Evolutionary conservation across 768 basidiomycete genomes (phyloP).

Genomic region (Mrakia blollopis): DNA sequence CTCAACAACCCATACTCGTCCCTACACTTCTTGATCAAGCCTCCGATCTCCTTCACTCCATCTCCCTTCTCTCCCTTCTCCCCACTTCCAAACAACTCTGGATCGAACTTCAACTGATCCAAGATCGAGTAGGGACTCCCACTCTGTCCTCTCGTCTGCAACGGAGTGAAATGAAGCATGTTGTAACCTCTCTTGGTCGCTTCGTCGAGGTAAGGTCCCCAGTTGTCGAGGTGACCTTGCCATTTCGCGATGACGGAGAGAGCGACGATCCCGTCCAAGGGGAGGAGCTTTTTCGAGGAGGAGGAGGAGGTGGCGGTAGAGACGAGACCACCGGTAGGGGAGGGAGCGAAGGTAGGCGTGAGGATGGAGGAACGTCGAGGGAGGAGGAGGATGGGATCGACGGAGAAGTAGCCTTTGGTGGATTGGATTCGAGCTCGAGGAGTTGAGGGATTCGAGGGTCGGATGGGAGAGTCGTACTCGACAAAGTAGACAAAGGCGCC

Average conservation of each 20-base stretch:
- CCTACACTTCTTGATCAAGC: slow-evolving; percentile 63
- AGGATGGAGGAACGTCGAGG: slow-evolving; percentile 73
- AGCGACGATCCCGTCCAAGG: slow-evolving; percentile 81
- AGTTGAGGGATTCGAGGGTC: slow-evolving; percentile 36
- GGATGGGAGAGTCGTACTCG: slow-evolving; percentile 62
- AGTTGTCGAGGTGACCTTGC: slow-evolving; percentile 81
- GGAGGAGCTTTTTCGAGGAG: slow-evolving; percentile 47
- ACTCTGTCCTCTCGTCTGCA: slow-evolving; percentile 84
- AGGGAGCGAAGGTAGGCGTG: slow-evolving; percentile 41
- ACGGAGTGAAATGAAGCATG: slow-evolving; percentile 93
- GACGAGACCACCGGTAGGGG: slow-evolving; percentile 23
- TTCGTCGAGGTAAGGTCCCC: slow-evolving; percentile 75
- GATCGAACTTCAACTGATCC: slow-evolving; percentile 77
- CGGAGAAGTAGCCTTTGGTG: slow-evolving; percentile 89
- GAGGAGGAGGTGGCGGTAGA: background rate
- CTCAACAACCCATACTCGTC: slow-evolving; percentile 84
- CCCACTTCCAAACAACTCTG: slow-evolving; percentile 63
- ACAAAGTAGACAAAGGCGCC: slow-evolving; percentile 95
- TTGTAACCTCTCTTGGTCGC: slow-evolving; percentile 89
- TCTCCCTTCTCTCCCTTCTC: slow-evolving; percentile 44
- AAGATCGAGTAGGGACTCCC: slow-evolving; percentile 91
- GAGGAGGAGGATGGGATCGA: slow-evolving; percentile 79
- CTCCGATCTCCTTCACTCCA: slow-evolving; percentile 57
- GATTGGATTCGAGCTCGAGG: slow-evolving; percentile 65
- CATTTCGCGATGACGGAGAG: slow-evolving; percentile 93